phyloP scores from a whole-genome alignment of 805 yeast genomes.

The Hanseniaspora hatyaiensis region DNA sequence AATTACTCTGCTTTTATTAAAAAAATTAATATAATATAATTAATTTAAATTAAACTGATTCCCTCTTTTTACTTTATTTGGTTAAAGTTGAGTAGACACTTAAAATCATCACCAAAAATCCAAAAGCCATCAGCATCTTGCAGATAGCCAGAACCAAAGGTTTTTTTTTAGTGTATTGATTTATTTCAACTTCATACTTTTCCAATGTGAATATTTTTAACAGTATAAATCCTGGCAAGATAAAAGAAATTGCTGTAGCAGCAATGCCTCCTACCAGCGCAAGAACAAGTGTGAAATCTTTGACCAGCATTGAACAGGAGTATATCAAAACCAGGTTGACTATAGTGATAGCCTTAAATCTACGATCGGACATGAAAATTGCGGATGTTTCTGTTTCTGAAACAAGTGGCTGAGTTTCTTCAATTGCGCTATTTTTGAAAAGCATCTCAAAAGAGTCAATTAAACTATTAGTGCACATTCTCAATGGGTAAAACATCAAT shows the following conservation, averaged over 20 bases:
- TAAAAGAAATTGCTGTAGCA: slow-evolving; percentile 81
- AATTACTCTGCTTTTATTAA: too few relatives aligned
- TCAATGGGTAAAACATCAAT: slow-evolving; percentile 67
- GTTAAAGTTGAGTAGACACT: slow-evolving; percentile 38
- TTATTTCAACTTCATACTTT: slow-evolving; percentile 24
- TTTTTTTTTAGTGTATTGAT: slow-evolving; percentile 21
- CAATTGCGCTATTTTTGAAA: slow-evolving; percentile 1
- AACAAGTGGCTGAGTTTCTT: not conserved
- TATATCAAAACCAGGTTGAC: slow-evolving; percentile 41
- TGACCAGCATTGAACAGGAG: slow-evolving; percentile 50
- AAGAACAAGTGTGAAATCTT: slow-evolving; percentile 67
- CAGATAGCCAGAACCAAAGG: slow-evolving; percentile 30
- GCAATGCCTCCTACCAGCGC: slow-evolving; percentile 91
- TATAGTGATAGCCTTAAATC: slow-evolving; percentile 35
- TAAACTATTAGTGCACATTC: slow-evolving; percentile 62
- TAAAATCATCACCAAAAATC: slow-evolving; percentile 56
- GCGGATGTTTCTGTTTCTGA: not conserved
- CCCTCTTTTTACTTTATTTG: too few relatives aligned
- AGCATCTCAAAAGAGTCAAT: slow-evolving; percentile 34
- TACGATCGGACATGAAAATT: slow-evolving; percentile 20
- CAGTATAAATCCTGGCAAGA: slow-evolving; percentile 80
- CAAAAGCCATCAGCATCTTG: slow-evolving; percentile 52
- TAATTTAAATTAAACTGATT: too few relatives aligned
- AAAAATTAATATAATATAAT: too few relatives aligned
- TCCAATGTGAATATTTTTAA: slow-evolving; percentile 45